Evolutionary conservation across 768 basidiomycete genomes (phyloP).

Genomic region (Paxillus involutus): DNA sequence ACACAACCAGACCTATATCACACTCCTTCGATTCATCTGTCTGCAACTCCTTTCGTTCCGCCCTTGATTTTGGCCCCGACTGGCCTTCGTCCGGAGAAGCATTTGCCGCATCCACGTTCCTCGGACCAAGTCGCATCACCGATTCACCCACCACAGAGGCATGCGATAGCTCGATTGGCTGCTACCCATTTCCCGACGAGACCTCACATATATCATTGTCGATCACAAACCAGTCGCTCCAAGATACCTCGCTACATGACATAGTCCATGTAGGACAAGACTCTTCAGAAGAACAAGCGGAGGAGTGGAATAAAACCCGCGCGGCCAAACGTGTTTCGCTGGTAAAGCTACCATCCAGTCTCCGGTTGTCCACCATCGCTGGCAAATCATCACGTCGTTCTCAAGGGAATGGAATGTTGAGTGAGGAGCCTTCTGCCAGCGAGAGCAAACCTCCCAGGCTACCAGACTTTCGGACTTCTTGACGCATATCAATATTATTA

Average conservation of each 20-base stretch:
- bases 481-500: constrained; percentile 8
- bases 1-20: constrained; percentile 8
- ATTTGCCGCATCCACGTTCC: constrained; percentile 31
- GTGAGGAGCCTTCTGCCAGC: constrained; percentile 10
- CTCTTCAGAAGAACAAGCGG: constrained; percentile 67
- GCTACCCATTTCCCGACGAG: constrained; percentile 30
- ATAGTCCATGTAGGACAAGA: constrained; percentile 47
- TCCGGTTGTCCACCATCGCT: constrained; percentile 29
- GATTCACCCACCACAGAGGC: constrained; percentile 36
- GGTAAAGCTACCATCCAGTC: constrained; percentile 65
- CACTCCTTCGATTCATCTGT: constrained; percentile 44
- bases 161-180: constrained; percentile 31
- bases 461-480: neutral
- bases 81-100: constrained; percentile 47
- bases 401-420: constrained; percentile 1
- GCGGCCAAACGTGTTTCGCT: constrained; percentile 85
- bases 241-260: constrained; percentile 38
- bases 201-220: constrained; percentile 23
- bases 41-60: constrained; percentile 67
- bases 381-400: constrained; percentile 13
- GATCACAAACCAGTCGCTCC: constrained; percentile 17
- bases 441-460: neutral
- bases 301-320: constrained; percentile 85
- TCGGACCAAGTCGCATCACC: constrained; percentile 24
- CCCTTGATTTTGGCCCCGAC: constrained; percentile 54